Evolutionary conservation across 2,329 filamentous ascomycete genomes (phyloP), one percentile per base, ranked within the genome.

Genomic region (Sarocladium kiliense): DNA sequence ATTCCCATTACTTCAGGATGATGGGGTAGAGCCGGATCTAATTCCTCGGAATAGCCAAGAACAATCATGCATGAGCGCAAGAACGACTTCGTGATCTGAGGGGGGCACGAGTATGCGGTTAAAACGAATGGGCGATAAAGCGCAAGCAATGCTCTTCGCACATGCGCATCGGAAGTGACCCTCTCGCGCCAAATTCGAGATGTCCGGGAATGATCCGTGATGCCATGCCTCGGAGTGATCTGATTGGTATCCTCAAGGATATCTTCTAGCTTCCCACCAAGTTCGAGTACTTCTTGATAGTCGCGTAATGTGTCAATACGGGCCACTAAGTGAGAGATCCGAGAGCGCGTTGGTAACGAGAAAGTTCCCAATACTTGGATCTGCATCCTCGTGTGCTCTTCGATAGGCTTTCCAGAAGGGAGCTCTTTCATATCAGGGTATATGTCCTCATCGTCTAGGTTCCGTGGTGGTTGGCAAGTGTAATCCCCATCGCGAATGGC

Each of bases 81-180:
- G 58, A 82, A 82, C 4, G 75, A 71, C 25, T 77, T 73, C 49
- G 77, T 72, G 32, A 82, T 80, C 56, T 80, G 77, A 5, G 71
- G 68, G 11, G 78, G 79, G 2, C 74, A 75, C 54, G 78, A 76
- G 5, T 71, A 64, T 3, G 74, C 71, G n/a, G 78, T 77, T 58
- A 82, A 68, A 3, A 77, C 79, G 60, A 82, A 78, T 2, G 79
- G 79, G 1, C 79, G 73, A 63, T 82, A 82, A 4, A 83, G 67
- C 1, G 76, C 75, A 18, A 82, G 62, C 44, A 82, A 63, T 1
- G 79, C 77, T 2, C 78, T 72, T 7, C 79, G 75, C 9, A 79
- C 73, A 56, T 81, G 78, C 73, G 80, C 78, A 62, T 81, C 79
- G 32, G 81, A 70, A 21, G 79, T 68, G 2, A 78, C 75, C 6